Percentiles rank a stretch among this genome's conserved stretches.
Evolutionary conservation across 2,329 filamentous ascomycete genomes (phyloP).

Genomic region (Apiospora hydei): DNA sequence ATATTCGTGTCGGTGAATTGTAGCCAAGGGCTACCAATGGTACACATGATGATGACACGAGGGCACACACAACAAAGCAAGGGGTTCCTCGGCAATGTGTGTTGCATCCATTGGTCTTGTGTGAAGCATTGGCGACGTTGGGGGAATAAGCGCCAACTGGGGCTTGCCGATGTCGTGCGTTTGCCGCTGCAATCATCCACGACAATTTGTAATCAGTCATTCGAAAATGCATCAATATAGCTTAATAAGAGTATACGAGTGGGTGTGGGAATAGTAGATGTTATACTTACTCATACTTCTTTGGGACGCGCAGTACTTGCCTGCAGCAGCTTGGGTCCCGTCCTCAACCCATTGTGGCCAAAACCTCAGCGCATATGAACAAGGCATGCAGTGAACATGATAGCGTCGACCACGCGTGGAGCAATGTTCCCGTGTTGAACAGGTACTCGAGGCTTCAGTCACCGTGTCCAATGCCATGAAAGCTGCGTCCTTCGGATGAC

Average conservation of each 20-base stretch:
- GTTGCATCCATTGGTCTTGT: background rate
- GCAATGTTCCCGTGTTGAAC: background rate
- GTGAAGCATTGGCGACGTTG: background rate
- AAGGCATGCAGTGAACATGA: background rate
- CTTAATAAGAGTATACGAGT: conserved; percentile 10
- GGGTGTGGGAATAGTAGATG: background rate
- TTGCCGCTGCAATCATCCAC: background rate
- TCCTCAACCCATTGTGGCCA: background rate
- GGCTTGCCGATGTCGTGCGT: conserved; percentile 12
- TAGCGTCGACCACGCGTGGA: background rate
- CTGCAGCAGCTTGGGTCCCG: background rate
- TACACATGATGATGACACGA: conserved; percentile 4
- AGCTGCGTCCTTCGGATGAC: background rate
- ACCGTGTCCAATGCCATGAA: background rate
- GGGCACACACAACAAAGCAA: background rate
- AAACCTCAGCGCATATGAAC: conserved; percentile 5
- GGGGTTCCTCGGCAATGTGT: background rate
- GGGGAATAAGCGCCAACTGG: background rate
- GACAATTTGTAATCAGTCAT: background rate
- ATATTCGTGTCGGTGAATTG: background rate
- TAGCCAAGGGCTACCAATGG: background rate
- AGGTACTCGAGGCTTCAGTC: background rate
- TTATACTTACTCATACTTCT: background rate
- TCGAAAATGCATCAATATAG: background rate
- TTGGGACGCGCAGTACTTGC: background rate